Percentiles rank a stretch among this genome's conserved stretches.
Conservation (phyloP, 2,329 filamentous ascomycete species). For the Clonostachys solani region DNA sequence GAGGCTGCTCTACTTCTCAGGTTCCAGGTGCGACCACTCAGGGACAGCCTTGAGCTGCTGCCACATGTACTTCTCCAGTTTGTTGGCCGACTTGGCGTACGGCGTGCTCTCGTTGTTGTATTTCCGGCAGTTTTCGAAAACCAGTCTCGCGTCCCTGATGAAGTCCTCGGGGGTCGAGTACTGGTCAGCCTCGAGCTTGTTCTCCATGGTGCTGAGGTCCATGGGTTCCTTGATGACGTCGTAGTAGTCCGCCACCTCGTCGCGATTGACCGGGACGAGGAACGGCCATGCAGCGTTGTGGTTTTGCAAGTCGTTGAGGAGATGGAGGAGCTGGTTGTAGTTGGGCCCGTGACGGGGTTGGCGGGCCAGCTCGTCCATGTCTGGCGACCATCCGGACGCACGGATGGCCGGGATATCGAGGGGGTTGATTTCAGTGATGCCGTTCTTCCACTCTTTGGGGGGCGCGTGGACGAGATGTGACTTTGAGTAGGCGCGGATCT, state of each 20-base stretch:
- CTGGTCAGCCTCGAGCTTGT: slow-evolving; percentile 87
- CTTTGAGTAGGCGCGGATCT: slow-evolving; percentile 87
- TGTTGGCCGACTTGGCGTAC: slow-evolving; percentile 92
- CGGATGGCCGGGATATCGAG: slow-evolving; percentile 84
- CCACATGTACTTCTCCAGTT: slow-evolving; percentile 95
- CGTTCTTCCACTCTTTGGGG: slow-evolving; percentile 80
- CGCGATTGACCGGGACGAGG: slow-evolving; percentile 85
- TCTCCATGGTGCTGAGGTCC: slow-evolving; percentile 95
- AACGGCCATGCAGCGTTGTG: slow-evolving; percentile 94
- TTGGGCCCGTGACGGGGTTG: slow-evolving; percentile 95
- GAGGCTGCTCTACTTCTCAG: slow-evolving; percentile 29
- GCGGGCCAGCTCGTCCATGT: slow-evolving; percentile 95
- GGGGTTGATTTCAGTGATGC: slow-evolving; percentile 70
- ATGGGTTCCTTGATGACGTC: slow-evolving; percentile 97
- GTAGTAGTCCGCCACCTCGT: slow-evolving; percentile 98
- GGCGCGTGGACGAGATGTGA: slow-evolving; percentile 84
- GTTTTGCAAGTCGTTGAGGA: slow-evolving; percentile 94
- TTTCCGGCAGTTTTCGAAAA: slow-evolving; percentile 91
- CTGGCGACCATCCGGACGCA: slow-evolving; percentile 89
- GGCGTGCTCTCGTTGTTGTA: slow-evolving; percentile 96
- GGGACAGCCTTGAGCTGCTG: slow-evolving; percentile 85
- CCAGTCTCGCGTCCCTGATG: slow-evolving; percentile 78
- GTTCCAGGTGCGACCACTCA: slow-evolving; percentile 74
- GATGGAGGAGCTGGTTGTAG: slow-evolving; percentile 87
- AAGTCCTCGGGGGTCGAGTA: slow-evolving; percentile 93